phyloP scores from a whole-genome alignment of 495 filamentous ascomycete species.

The Podospora fimiseda region DNA sequence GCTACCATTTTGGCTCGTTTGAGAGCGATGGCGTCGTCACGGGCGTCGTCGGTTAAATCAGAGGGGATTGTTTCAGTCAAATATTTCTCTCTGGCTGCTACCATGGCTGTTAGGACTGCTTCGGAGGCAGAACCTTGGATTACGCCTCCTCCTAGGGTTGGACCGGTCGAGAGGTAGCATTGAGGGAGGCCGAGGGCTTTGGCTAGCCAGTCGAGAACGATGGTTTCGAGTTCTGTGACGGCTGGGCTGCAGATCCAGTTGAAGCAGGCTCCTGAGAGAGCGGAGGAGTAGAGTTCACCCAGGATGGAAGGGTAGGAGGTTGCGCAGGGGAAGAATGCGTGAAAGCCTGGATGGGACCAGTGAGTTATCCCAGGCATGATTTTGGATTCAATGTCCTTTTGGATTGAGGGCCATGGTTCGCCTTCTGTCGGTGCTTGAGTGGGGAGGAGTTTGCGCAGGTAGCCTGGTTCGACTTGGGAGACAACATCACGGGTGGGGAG shows the following conservation, averaged over 20 bases:
- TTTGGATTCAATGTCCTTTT: constrained; percentile 75
- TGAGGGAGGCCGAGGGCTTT: constrained; percentile 64
- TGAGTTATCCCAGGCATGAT: constrained; percentile 94
- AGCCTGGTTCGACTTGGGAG: constrained; percentile 77
- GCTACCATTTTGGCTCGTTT: constrained; percentile 70
- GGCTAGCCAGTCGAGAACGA: constrained; percentile 84
- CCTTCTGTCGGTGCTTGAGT: constrained; percentile 61
- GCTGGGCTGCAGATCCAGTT: constrained; percentile 96
- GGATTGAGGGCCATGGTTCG: constrained; percentile 75
- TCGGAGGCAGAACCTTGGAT: constrained; percentile 94
- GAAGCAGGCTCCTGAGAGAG: constrained; percentile 86
- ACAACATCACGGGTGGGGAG: constrained; percentile 66
- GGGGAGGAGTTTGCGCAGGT: constrained; percentile 75
- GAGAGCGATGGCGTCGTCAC: constrained; percentile 58
- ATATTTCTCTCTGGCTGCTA: constrained; percentile 81
- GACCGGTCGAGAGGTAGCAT: constrained; percentile 68
- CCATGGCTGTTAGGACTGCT: constrained; percentile 77
- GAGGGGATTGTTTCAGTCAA: constrained; percentile 51
- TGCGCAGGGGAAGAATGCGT: constrained; percentile 88
- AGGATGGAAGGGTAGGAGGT: constrained; percentile 82
- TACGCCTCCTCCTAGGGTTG: constrained; percentile 75
- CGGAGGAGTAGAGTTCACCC: constrained; percentile 85
- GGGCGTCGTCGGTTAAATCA: constrained; percentile 49
- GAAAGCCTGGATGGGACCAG: constrained; percentile 82
- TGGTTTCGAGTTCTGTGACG: constrained; percentile 91